Percentiles rank a stretch among this genome's conserved stretches.
Conservation (phyloP, 495 filamentous ascomycete species). For the Copromyces sp. region DNA sequence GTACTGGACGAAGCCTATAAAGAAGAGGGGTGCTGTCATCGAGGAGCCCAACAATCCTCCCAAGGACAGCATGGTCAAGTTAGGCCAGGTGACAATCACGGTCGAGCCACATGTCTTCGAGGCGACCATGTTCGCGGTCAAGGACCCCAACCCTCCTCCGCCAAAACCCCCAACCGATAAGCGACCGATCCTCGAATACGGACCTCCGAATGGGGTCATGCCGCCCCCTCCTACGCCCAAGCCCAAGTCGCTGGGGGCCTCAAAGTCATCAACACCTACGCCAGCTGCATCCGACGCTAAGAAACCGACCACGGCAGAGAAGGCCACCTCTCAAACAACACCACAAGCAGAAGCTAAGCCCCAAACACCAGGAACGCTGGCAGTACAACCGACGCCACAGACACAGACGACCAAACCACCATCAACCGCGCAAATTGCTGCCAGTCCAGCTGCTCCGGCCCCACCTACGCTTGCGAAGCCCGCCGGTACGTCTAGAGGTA, state of each 20-base stretch:
- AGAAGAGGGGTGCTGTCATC: constrained; percentile 61
- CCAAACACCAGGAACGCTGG: background rate
- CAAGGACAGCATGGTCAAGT: constrained; percentile 75
- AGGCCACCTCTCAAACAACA: constrained; percentile 9
- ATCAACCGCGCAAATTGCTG: constrained; percentile 20
- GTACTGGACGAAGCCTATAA: constrained; percentile 87
- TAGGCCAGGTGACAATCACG: constrained; percentile 70
- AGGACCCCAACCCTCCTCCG: constrained; percentile 47
- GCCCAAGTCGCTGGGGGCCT: constrained; percentile 12
- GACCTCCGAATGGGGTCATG: constrained; percentile 49
- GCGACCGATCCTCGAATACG: constrained; percentile 62
- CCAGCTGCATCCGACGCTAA: constrained; percentile 8
- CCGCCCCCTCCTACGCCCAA: constrained; percentile 42
- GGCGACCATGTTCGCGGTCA: constrained; percentile 74
- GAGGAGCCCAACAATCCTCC: constrained; percentile 67
- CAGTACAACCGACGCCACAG: constrained; percentile 3
- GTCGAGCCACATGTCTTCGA: constrained; percentile 91
- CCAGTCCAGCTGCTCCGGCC: constrained; percentile 24
- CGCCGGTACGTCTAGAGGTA: constrained; percentile 19
- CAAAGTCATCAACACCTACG: constrained; percentile 9
- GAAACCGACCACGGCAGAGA: constrained; percentile 7
- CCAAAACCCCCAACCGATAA: constrained; percentile 21
- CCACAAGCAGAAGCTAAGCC: constrained; percentile 3
- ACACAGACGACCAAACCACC: constrained; percentile 8
- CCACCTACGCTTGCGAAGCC: constrained; percentile 19